A percentile compares a stretch with the other conserved stretches of the same genome.
phyloP scores from a whole-genome alignment of 2,329 filamentous ascomycete genomes.

The Gaeumannomyces tritici region DNA sequence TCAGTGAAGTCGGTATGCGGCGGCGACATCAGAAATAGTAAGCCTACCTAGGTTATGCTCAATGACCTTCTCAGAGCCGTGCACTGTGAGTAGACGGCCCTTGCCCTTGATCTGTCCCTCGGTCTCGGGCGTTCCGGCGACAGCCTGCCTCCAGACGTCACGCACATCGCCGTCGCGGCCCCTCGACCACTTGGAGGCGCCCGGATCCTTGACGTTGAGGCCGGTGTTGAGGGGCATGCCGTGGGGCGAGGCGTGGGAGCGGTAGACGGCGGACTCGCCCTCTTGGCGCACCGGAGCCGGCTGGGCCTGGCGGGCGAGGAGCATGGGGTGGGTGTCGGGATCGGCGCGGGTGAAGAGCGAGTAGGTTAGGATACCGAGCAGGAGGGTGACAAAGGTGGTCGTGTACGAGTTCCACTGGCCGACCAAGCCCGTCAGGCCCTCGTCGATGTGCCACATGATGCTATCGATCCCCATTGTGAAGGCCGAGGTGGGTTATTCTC shows the following conservation, averaged over 20 bases:
- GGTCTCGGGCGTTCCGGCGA: constrained; percentile 53
- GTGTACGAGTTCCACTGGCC: constrained; percentile 77
- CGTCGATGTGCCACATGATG: constrained; percentile 60
- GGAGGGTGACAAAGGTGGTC: constrained; percentile 56
- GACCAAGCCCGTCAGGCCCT: constrained; percentile 57
- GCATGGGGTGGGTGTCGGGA: constrained; percentile 83
- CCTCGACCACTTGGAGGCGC: constrained; percentile 70
- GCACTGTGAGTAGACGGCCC: constrained; percentile 68
- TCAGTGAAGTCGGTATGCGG: not conserved
- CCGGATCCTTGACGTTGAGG: constrained; percentile 72
- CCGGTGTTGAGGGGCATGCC: constrained; percentile 72
- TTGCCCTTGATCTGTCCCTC: constrained; percentile 48
- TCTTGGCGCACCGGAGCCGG: constrained; percentile 71
- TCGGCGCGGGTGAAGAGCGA: constrained; percentile 63
- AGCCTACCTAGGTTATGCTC: constrained; percentile 57
- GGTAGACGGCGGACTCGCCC: constrained; percentile 77
- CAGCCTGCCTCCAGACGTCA: constrained; percentile 76
- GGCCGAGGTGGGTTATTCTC: not conserved
- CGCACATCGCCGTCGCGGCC: constrained; percentile 84
- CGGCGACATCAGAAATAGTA: not conserved
- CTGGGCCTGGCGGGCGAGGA: constrained; percentile 76
- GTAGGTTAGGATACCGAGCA: constrained; percentile 61
- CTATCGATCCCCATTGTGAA: constrained; percentile 38
- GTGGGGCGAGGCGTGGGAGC: constrained; percentile 76
- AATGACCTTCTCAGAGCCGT: constrained; percentile 63